A percentile compares a stretch with the other conserved stretches of the same genome.
phyloP scores from a whole-genome alignment of 1,139 yeast genomes.

The Blastobotrys illinoisensis region DNA sequence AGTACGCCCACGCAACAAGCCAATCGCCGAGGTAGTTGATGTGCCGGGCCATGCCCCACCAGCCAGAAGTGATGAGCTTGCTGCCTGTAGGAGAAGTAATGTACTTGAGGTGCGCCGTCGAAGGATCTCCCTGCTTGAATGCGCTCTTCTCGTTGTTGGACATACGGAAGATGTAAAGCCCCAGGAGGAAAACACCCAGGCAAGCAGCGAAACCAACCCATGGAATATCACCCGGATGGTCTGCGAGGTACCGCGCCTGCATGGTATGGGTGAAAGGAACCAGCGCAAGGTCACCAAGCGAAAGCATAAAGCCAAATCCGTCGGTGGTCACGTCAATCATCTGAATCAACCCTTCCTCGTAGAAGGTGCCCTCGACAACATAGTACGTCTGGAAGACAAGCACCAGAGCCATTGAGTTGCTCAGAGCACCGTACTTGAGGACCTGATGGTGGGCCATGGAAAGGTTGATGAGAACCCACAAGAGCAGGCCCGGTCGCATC shows the following conservation, averaged over 20 bases:
- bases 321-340: constrained; percentile 97
- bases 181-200: constrained; percentile 46
- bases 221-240: constrained; percentile 59
- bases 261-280: constrained; percentile 91
- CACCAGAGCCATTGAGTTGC: constrained; percentile 70
- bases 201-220: constrained; percentile 33
- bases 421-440: constrained; percentile 49
- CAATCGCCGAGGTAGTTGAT: constrained; percentile 95
- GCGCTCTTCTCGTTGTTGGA: constrained; percentile 81
- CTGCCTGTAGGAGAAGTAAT: constrained; percentile 76
- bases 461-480: constrained; percentile 77
- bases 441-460: constrained; percentile 82
- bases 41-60: constrained; percentile 95
- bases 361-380: constrained; percentile 84
- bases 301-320: constrained; percentile 94
- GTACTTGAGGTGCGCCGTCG: constrained; percentile 54
- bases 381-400: constrained; percentile 71
- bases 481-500: constrained; percentile 86
- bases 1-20: constrained; percentile 89
- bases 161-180: constrained; percentile 77
- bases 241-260: constrained; percentile 76
- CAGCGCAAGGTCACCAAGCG: constrained; percentile 89
- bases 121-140: constrained; percentile 72
- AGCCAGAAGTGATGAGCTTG: constrained; percentile 76
- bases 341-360: constrained; percentile 81